Evolutionary conservation across 345 rosid species (phyloP).

Genomic region (Ailanthus altissimus): DNA sequence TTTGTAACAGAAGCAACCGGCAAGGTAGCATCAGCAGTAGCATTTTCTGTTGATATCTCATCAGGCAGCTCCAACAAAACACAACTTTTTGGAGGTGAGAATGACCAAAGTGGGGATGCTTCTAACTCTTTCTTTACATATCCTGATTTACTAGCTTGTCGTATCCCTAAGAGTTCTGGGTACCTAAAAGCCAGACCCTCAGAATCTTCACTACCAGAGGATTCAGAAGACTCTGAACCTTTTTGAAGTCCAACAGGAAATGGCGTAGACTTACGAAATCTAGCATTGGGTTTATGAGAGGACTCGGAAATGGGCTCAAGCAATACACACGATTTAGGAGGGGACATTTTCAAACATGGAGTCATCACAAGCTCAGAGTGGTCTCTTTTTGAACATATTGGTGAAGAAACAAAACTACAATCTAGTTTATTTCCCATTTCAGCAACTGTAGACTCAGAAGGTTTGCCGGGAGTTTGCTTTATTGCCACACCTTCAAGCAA

Average conservation of each 20-base stretch:
- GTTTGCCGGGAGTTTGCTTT: constrained; percentile 39
- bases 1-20: constrained; percentile 22
- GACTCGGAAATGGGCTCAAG: constrained; percentile 57
- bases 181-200: constrained; percentile 53
- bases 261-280: constrained; percentile 51
- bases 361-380: constrained; percentile 59
- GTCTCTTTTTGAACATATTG: constrained; percentile 36
- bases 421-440: constrained; percentile 25
- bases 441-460: constrained; percentile 29
- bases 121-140: constrained; percentile 47
- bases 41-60: constrained; percentile 34
- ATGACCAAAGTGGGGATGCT: constrained; percentile 72
- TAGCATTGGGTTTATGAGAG: constrained; percentile 31
- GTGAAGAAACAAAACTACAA: constrained; percentile 42
- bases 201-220: constrained; percentile 51
- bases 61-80: constrained; percentile 62
- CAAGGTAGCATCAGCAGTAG: constrained; percentile 24
- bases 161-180: constrained; percentile 74
- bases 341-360: constrained; percentile 73
- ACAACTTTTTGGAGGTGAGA: constrained; percentile 92
- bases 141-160: constrained; percentile 42
- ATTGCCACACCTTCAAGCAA: constrained; percentile 31
- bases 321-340: constrained; percentile 77
- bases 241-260: constrained; percentile 46
- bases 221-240: constrained; percentile 48